Conservation (phyloP, 129 eudicot species). For the Kitagawia praeruptora region DNA sequence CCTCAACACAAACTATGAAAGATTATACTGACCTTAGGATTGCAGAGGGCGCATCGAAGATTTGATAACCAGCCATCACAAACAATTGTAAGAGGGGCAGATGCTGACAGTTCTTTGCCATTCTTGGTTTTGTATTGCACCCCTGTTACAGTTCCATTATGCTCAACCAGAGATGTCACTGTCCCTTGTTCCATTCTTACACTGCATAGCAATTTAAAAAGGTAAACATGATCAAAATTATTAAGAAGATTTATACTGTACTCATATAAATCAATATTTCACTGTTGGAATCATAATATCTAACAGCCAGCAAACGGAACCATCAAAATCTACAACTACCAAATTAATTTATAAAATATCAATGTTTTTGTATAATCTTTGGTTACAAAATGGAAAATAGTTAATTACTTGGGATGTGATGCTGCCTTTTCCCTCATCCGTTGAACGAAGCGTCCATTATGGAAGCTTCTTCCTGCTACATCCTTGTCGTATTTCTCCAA, state of each 20-base stretch:
- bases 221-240: background rate
- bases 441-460: slow-evolving; percentile 78
- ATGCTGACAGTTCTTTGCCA: slow-evolving; percentile 52
- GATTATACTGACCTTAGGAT: too few relatives aligned
- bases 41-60: too few relatives aligned
- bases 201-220: slow-evolving; percentile 21
- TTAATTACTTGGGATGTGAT: slow-evolving; percentile 56
- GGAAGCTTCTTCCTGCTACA: slow-evolving; percentile 83
- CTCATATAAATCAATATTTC: background rate
- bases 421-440: slow-evolving; percentile 81
- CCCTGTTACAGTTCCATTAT: slow-evolving; percentile 61
- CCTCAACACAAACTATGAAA: too few relatives aligned
- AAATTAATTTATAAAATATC: too few relatives aligned
- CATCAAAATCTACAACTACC: too few relatives aligned
- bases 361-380: background rate
- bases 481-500: slow-evolving; percentile 68
- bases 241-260: background rate
- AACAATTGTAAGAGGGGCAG: too few relatives aligned
- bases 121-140: slow-evolving; percentile 59
- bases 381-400: background rate
- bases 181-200: slow-evolving; percentile 80
- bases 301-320: background rate
- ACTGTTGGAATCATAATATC: background rate
- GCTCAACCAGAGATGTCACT: slow-evolving; percentile 75
- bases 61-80: too few relatives aligned